These are phyloP conservation scores for Oryza rufipogon DNA, from an alignment of 176 grass and related monocot species.

Conservation along the genomic window DNA sequence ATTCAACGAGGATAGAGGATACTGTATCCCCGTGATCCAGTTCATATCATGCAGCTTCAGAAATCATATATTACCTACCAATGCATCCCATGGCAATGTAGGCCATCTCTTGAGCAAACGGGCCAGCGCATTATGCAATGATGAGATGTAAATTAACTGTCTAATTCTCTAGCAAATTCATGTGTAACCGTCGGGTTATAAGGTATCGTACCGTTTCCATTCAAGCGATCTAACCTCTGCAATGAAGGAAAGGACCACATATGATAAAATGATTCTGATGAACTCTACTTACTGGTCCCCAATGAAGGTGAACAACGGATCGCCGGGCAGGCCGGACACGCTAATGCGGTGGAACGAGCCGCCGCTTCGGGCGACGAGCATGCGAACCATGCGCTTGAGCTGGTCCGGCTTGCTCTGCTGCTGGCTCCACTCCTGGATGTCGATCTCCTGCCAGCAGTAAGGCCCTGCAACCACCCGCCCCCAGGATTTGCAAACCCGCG, in stretches of 20 bases:
- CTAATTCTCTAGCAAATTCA: neutral
- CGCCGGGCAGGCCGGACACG: conserved; percentile 69
- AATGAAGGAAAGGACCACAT: neutral
- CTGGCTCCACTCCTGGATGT: conserved; percentile 96
- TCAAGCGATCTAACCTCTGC: neutral
- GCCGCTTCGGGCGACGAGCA: conserved; percentile 67
- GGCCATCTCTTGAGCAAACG: neutral
- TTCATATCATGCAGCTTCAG: neutral
- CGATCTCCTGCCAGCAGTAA: conserved; percentile 97
- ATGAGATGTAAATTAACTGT: neutral
- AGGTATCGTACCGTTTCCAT: neutral
- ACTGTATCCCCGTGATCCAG: neutral
- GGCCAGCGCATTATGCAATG: neutral
- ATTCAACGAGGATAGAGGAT: neutral
- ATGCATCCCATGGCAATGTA: neutral
- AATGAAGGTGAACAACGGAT: conserved; percentile 79
- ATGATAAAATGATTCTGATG: conserved; percentile 22
- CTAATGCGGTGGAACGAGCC: conserved; percentile 77
- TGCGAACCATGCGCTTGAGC: conserved; percentile 79
- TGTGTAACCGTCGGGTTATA: neutral
- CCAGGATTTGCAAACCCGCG: conserved; percentile 92
- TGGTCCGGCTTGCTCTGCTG: conserved; percentile 82
- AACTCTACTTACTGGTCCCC: conserved; percentile 78
- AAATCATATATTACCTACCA: neutral
- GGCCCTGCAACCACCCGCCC: conserved; percentile 66